phyloP scores from a whole-genome alignment of 371 early-diverging fungal genomes.

The Chytridium lagenaria region DNA sequence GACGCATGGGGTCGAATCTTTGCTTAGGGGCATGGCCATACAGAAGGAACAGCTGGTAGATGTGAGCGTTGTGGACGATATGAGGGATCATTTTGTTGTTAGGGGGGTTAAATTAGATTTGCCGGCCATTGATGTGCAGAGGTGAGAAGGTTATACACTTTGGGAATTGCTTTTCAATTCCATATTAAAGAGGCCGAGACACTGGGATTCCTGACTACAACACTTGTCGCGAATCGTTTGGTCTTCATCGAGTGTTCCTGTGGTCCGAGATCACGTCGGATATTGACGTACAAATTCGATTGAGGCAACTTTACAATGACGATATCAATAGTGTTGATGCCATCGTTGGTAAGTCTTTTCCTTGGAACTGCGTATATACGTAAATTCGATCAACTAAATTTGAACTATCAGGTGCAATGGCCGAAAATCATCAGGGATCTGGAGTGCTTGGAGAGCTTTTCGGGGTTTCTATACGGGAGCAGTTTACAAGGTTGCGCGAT shows the following conservation, averaged over 20 bases:
- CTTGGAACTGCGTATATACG: too few relatives aligned
- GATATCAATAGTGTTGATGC: slow-evolving; percentile 39
- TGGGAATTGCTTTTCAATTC: neutral
- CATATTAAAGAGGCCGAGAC: slow-evolving; percentile 35
- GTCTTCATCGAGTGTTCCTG: slow-evolving; percentile 7
- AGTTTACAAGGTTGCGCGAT: slow-evolving; percentile 39
- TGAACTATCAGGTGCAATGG: slow-evolving; percentile 31
- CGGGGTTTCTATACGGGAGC: slow-evolving; percentile 37
- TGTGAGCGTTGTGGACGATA: slow-evolving; percentile 33
- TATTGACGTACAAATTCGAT: slow-evolving; percentile 12
- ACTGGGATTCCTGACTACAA: slow-evolving; percentile 44
- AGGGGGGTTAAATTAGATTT: slow-evolving; percentile 33
- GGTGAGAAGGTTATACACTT: slow-evolving; percentile 24
- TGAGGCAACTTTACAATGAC: slow-evolving; percentile 27
- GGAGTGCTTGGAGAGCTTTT: slow-evolving; percentile 35
- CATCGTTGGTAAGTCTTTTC: slow-evolving; percentile 33
- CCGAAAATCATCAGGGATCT: slow-evolving; percentile 30
- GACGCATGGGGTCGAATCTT: slow-evolving; percentile 30
- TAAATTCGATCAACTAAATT: too few relatives aligned
- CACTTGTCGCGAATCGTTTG: slow-evolving; percentile 29
- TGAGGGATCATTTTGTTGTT: slow-evolving; percentile 30
- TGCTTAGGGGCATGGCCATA: slow-evolving; percentile 37
- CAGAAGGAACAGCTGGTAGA: slow-evolving; percentile 42
- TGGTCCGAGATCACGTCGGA: slow-evolving; percentile 42
- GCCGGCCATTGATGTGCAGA: slow-evolving; percentile 39